Percentiles rank a stretch among this genome's conserved stretches.
Conservation (phyloP, 495 filamentous ascomycete species). For the Staphylotrichum tortipilum region DNA sequence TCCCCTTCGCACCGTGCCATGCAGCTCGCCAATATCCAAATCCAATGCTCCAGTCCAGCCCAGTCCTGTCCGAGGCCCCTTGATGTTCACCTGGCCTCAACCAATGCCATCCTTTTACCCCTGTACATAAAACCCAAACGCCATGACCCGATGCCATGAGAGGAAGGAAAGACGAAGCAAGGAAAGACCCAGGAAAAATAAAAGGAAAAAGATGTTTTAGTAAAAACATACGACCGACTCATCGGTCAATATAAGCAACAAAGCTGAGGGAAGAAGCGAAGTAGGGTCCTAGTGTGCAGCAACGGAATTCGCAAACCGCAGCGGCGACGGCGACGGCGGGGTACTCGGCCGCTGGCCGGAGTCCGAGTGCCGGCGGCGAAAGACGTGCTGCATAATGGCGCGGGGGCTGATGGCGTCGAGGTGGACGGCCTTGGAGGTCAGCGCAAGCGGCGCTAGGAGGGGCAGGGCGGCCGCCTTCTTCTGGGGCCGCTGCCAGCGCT, state of each 20-base stretch:
- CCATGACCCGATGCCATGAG: not conserved
- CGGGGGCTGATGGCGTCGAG: conserved; percentile 63
- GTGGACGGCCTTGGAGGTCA: conserved; percentile 50
- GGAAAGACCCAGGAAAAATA: not conserved
- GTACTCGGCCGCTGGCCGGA: conserved; percentile 26
- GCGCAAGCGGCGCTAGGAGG: conserved; percentile 48
- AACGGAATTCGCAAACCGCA: conserved; percentile 32
- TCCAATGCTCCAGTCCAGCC: too few relatives aligned
- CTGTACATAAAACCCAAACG: not conserved
- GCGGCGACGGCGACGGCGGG: conserved; percentile 29
- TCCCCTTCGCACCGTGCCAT: conserved; percentile 6
- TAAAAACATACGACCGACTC: not conserved
- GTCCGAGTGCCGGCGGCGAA: conserved; percentile 50
- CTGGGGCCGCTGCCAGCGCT: conserved; percentile 64
- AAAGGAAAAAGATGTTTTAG: not conserved
- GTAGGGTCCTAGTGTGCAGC: conserved; percentile 27
- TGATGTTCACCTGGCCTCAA: too few relatives aligned
- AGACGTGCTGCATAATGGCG: conserved; percentile 69
- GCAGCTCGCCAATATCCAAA: conserved; percentile 4
- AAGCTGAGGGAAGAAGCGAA: not conserved
- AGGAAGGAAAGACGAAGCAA: not conserved
- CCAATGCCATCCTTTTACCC: conserved; percentile 2
- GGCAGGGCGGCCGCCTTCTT: conserved; percentile 52
- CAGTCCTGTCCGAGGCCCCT: too few relatives aligned
- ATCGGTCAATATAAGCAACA: not conserved